These are phyloP conservation scores for Rhizopus delemar DNA, from an alignment of 371 early-diverging fungal species.

Conservation along the genomic window DNA sequence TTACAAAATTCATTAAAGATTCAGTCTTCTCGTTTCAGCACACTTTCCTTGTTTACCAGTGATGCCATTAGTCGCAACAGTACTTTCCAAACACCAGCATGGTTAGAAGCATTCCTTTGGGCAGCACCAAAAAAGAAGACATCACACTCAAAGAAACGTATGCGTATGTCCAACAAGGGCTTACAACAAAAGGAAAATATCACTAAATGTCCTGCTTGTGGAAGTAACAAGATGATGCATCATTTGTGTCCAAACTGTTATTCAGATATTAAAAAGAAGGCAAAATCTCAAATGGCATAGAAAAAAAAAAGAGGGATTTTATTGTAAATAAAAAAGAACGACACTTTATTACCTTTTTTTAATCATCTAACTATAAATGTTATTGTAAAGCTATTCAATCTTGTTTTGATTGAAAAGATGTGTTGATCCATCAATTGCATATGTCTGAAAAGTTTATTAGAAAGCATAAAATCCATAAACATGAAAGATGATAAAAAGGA, in stretches of 20 bases:
- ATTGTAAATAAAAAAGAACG: conserved; percentile 1
- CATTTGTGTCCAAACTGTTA: conserved; percentile 81
- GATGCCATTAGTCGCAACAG: conserved; percentile 15
- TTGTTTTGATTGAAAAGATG: no score
- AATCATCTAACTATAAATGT: not conserved
- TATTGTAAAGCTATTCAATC: not conserved
- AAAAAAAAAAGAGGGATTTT: not conserved
- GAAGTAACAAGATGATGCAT: conserved; percentile 70
- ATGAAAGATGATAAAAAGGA: no score
- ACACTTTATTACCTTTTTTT: not conserved
- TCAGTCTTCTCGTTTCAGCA: conserved; percentile 22
- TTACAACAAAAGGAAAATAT: conserved; percentile 75
- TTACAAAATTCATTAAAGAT: conserved; percentile 3
- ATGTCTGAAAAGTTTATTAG: no score
- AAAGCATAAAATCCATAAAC: no score
- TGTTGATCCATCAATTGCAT: no score
- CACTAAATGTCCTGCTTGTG: conserved; percentile 72
- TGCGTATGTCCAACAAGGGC: conserved; percentile 81
- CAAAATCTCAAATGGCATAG: conserved; percentile 19
- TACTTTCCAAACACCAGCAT: conserved; percentile 44
- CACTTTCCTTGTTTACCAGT: conserved; percentile 11
- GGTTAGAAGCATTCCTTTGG: conserved; percentile 64
- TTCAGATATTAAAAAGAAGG: conserved; percentile 57
- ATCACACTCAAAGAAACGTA: conserved; percentile 84
- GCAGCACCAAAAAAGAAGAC: conserved; percentile 89